Percentiles rank a stretch among this genome's conserved stretches.
phyloP scores from a whole-genome alignment of 208 protist genomes.

The Leptomonas pyrrhocoris region DNA sequence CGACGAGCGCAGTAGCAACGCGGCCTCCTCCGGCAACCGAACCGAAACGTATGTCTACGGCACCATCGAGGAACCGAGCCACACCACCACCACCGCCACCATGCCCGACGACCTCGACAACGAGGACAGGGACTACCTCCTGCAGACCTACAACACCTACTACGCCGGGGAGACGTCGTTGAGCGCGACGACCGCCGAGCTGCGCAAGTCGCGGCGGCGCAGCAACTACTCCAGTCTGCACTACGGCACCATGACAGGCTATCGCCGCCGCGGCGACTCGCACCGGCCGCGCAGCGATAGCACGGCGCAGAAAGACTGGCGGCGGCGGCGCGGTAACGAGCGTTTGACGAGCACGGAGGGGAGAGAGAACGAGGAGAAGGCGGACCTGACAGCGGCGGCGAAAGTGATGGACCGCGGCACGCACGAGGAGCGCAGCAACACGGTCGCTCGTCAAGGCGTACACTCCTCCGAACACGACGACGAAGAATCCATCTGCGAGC shows the following conservation, averaged over 20 bases:
- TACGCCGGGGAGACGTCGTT: constrained; percentile 17
- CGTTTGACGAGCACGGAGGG: background rate
- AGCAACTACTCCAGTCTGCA: constrained; percentile 37
- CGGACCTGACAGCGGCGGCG: background rate
- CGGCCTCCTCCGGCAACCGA: background rate
- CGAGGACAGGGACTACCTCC: constrained; percentile 9
- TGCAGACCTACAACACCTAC: constrained; percentile 15
- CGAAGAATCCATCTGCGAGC: constrained; percentile 16
- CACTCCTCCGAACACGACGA: constrained; percentile 16
- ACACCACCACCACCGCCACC: background rate
- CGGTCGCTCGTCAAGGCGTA: background rate
- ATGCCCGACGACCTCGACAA: constrained; percentile 4
- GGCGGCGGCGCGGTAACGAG: background rate
- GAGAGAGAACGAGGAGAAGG: background rate
- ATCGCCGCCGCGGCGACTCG: constrained; percentile 11
- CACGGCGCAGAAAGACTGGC: background rate
- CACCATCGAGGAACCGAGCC: background rate
- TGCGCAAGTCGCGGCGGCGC: constrained; percentile 28
- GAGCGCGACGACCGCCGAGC: constrained; percentile 26
- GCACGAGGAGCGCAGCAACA: background rate
- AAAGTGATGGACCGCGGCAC: no score
- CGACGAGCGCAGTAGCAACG: constrained; percentile 15
- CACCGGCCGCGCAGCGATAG: constrained; percentile 8
- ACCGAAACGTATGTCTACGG: background rate
- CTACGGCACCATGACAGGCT: constrained; percentile 34